Conservation (phyloP, 1,284 basidiomycete species). For the Psilocybe mexicana region DNA sequence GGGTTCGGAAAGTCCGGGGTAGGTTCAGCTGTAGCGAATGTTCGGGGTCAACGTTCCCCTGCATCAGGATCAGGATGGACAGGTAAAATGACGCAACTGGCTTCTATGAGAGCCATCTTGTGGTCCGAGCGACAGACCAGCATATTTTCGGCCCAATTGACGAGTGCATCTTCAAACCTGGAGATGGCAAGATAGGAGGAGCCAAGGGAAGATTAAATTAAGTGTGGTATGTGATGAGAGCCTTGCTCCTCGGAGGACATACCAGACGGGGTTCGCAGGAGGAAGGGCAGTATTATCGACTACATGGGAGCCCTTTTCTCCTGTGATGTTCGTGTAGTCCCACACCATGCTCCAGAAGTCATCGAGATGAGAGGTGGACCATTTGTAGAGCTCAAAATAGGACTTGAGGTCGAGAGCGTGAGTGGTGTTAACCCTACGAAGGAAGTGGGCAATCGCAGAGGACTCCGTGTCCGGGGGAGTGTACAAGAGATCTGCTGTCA, state of each 20-base stretch:
- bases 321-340: conserved; percentile 71
- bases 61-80: conserved; percentile 10
- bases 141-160: conserved; percentile 92
- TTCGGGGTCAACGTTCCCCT: conserved; percentile 17
- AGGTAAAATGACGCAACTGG: conserved; percentile 48
- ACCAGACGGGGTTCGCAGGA: conserved; percentile 80
- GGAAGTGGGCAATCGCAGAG: conserved; percentile 60
- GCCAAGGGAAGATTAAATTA: not conserved
- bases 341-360: conserved; percentile 80
- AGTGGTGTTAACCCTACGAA: conserved; percentile 54
- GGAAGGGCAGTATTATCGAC: conserved; percentile 62
- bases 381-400: conserved; percentile 71
- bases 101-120: conserved; percentile 76
- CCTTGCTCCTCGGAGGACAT: conserved; percentile 12
- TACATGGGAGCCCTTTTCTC: conserved; percentile 59
- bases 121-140: conserved; percentile 57
- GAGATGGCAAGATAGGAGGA: conserved; percentile 13
- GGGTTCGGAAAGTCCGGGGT: conserved; percentile 49
- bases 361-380: conserved; percentile 67
- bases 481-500: conserved; percentile 42
- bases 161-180: conserved; percentile 57
- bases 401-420: conserved; percentile 49
- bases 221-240: conserved; percentile 7
- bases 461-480: conserved; percentile 46
- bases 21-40: conserved; percentile 54